Base-by-base conservation (phyloP, 1,284 basidiomycete genomes). In the Ceratobasidium sp. region DNA sequence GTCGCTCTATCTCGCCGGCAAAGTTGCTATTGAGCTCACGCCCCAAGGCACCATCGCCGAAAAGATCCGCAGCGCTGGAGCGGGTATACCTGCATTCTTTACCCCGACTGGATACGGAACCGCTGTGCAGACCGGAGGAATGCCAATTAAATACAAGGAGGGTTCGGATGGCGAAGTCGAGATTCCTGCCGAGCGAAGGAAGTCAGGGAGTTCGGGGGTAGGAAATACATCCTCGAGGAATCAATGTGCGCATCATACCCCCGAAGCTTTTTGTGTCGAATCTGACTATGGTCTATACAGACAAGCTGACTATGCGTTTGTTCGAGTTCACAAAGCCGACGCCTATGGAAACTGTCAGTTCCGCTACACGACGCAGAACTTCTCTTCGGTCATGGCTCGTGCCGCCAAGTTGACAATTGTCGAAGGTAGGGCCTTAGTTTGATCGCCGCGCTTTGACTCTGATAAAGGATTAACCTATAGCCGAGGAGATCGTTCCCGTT, bases 311-410 rank as follows among this genome's bases (percentile, higher is more conserved):
- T 71, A 69, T 64, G 96, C 95, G 27, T 90, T 98, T 77, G 82
- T 99, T 53, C 85, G 90, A 70, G 96, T 94, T 6, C 97, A 94
- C 94, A 98, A 97, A 80, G 96, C 89, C 13, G 96, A 98, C 77
- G 93, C 94, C 77, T 85, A 88, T 47, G 92, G 91, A 1, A 94
- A 94, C 78, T 90, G 88, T 75, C 88, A 93, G 45, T 94, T 94
- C 83, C 84, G 91, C 87, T 90, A 75, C 70, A 87, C 93, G 6
- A 89, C 94, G 47, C 89, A 95, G 76, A 96, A 97, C 77, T 98
- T 96, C 80, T 90, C 84, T 73, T 85, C 87, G 1, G 87, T 88
- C 15, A 95, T 96, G 88, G 95, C 92, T 3, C 88, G 90, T 77
- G 94, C 94, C 68, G 94, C 95, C 13, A 93, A 90, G 75, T 75